A percentile compares a stretch with the other conserved stretches of the same genome.
Evolutionary conservation across 495 filamentous ascomycete species (phyloP).

Genomic region (Chaetomidium leptoderma): DNA sequence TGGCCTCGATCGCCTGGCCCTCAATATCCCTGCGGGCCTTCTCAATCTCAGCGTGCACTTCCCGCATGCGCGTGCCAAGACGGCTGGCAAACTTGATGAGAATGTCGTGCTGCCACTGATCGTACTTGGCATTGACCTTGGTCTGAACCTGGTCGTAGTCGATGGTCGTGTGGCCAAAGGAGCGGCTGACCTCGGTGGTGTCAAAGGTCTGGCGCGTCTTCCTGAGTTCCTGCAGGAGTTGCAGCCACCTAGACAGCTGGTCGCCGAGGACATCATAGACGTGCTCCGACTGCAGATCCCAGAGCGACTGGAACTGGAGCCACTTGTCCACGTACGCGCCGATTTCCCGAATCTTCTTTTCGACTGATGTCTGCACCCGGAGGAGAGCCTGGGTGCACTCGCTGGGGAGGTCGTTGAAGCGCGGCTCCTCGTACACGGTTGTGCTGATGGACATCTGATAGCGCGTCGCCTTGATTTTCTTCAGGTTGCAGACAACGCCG

Average conservation of each 20-base stretch:
- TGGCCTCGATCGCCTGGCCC: slow-evolving; percentile 81
- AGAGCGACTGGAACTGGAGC: slow-evolving; percentile 97
- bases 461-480: slow-evolving; percentile 86
- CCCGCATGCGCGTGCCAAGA: slow-evolving; percentile 83
- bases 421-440: slow-evolving; percentile 58
- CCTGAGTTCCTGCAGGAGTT: slow-evolving; percentile 89
- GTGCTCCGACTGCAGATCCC: slow-evolving; percentile 94
- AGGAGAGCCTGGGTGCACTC: slow-evolving; percentile 72
- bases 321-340: slow-evolving; percentile 88
- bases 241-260: slow-evolving; percentile 85
- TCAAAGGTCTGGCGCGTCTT: slow-evolving; percentile 93
- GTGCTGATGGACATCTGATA: slow-evolving; percentile 81
- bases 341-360: slow-evolving; percentile 70
- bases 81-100: slow-evolving; percentile 83
- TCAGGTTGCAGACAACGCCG: slow-evolving; percentile 83
- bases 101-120: slow-evolving; percentile 99
- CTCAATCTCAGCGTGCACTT: slow-evolving; percentile 83
- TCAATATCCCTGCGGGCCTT: slow-evolving; percentile 84
- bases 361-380: slow-evolving; percentile 73
- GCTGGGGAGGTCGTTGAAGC: slow-evolving; percentile 82
- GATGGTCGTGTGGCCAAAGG: slow-evolving; percentile 88
- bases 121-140: slow-evolving; percentile 97
- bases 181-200: slow-evolving; percentile 83
- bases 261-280: slow-evolving; percentile 90
- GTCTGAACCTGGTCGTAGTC: slow-evolving; percentile 98